Conservation (phyloP, 768 basidiomycete species). For the Termitomyces sp. region DNA sequence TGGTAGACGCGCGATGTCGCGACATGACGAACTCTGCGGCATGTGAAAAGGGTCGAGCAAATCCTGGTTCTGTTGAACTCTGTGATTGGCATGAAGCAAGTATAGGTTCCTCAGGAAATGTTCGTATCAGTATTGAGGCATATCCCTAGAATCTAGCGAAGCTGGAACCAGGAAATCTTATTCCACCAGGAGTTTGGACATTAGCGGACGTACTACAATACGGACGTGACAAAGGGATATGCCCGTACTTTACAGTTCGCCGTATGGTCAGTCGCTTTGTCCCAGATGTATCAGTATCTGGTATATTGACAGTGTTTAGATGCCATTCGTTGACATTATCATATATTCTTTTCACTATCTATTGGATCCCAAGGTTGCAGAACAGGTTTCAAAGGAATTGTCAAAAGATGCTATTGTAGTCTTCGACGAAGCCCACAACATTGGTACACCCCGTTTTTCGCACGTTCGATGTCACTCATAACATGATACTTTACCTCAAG, state of each 20-base stretch:
- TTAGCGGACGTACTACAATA: conserved; percentile 88
- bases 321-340: conserved; percentile 92
- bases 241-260: conserved; percentile 95
- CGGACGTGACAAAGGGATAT: conserved; percentile 78
- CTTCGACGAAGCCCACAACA: conserved; percentile 99
- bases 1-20: conserved; percentile 94
- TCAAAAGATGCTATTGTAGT: conserved; percentile 98
- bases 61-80: conserved; percentile 87
- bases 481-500: conserved; percentile 30
- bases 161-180: conserved; percentile 71
- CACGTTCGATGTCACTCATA: conserved; percentile 20
- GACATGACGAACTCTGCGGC: conserved; percentile 85
- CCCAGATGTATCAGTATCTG: background rate
- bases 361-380: conserved; percentile 97
- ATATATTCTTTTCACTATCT: conserved; percentile 99
- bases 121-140: conserved; percentile 3
- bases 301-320: conserved; percentile 38
- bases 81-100: conserved; percentile 95
- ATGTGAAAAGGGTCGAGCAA: conserved; percentile 75
- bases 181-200: conserved; percentile 89
- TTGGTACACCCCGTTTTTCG: conserved; percentile 46
- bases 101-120: conserved; percentile 1
- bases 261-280: conserved; percentile 65
- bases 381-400: conserved; percentile 97
- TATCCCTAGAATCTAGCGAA: conserved; percentile 68